Percentiles rank a stretch among this genome's conserved stretches.
Evolutionary conservation across 495 filamentous ascomycete genomes (phyloP).

Genomic region (Hyaloscypha finlandica): DNA sequence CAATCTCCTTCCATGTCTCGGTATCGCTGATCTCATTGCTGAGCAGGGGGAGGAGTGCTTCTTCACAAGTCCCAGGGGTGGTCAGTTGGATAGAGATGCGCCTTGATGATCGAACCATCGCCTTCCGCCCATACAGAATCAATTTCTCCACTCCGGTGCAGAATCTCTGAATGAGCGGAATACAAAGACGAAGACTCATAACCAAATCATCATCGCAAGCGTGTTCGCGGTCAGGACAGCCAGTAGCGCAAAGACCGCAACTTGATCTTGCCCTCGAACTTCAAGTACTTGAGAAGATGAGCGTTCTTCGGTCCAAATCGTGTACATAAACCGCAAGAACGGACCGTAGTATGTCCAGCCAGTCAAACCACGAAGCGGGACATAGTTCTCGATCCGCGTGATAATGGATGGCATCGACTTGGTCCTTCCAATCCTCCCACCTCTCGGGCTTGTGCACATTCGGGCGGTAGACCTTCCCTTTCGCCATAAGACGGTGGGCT

Average conservation of each 20-base stretch:
- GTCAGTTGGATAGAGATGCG: no score
- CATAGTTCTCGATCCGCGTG: background rate
- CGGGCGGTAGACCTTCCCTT: background rate
- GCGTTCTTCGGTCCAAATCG: slow-evolving; percentile 11
- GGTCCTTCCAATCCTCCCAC: background rate
- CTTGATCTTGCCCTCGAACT: background rate
- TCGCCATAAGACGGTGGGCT: background rate
- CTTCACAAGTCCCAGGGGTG: no score
- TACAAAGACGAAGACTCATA: background rate
- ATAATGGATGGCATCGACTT: background rate
- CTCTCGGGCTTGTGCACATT: background rate
- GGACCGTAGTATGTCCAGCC: slow-evolving; percentile 11
- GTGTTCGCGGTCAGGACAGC: no score
- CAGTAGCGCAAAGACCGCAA: background rate
- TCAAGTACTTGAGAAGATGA: slow-evolving; percentile 1
- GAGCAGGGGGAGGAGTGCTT: no score
- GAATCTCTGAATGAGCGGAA: background rate
- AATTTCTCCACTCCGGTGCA: slow-evolving; percentile 1
- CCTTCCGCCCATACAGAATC: background rate
- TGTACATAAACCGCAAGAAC: slow-evolving; percentile 14
- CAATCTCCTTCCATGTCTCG: no score
- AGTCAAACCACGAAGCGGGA: background rate
- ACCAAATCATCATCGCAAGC: slow-evolving; percentile 1
- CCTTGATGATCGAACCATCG: no score
- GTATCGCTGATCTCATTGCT: no score